Evolutionary conservation across 352 stramenopile genomes (phyloP).

Genomic region (Phytopythium delawarense): DNA sequence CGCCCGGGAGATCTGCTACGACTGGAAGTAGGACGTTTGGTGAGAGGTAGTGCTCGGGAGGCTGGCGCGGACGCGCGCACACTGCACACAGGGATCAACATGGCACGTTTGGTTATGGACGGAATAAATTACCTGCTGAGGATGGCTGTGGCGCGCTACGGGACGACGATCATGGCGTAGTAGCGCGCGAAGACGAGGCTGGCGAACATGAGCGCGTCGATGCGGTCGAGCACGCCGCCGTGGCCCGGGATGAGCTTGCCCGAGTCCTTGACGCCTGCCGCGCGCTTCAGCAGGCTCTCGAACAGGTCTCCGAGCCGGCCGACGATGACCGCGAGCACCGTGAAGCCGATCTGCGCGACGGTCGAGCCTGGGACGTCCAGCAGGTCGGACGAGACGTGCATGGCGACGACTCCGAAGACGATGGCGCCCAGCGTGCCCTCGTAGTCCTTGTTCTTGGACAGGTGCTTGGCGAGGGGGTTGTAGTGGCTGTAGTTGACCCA

Average conservation of each 20-base stretch:
- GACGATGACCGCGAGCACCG: slow-evolving; percentile 89
- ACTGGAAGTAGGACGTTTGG: slow-evolving; percentile 13
- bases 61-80: neutral
- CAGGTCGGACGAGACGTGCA: slow-evolving; percentile 68
- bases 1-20: slow-evolving; percentile 34
- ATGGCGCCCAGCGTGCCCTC: slow-evolving; percentile 89
- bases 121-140: neutral
- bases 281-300: slow-evolving; percentile 94
- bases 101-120: neutral
- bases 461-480: slow-evolving; percentile 76
- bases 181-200: slow-evolving; percentile 63
- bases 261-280: slow-evolving; percentile 94
- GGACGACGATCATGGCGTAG: slow-evolving; percentile 45
- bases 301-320: slow-evolving; percentile 94
- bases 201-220: slow-evolving; percentile 94
- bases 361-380: slow-evolving; percentile 75
- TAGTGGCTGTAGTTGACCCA: slow-evolving; percentile 82
- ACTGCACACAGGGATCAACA: neutral
- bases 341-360: slow-evolving; percentile 81
- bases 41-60: neutral
- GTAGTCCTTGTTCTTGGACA: slow-evolving; percentile 96
- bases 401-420: slow-evolving; percentile 79
- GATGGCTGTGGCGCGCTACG: neutral
- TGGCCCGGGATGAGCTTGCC: slow-evolving; percentile 95
- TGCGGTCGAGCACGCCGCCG: slow-evolving; percentile 93